phyloP scores from a whole-genome alignment of 345 rosid species.

The Eucalyptus sp. region DNA sequence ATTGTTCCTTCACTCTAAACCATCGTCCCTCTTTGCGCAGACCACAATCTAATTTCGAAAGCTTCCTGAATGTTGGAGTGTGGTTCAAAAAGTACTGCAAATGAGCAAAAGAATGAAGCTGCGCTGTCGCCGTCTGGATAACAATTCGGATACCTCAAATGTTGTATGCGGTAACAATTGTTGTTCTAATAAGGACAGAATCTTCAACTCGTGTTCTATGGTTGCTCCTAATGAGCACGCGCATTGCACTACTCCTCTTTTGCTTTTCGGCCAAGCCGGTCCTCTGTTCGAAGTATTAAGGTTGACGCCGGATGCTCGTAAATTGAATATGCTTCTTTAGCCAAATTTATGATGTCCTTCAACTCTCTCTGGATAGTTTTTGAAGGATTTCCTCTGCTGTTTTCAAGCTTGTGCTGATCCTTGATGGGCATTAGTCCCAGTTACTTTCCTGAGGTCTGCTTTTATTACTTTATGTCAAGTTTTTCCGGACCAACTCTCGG shows the following conservation, averaged over 20 bases:
- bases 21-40: conserved; percentile 20
- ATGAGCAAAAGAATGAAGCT: not conserved
- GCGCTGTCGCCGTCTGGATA: not conserved
- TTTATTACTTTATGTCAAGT: too few relatives aligned
- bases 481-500: not conserved
- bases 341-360: not conserved
- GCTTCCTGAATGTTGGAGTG: conserved; percentile 70
- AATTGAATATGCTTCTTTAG: not conserved
- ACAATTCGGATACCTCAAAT: not conserved
- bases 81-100: conserved; percentile 81
- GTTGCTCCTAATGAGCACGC: not conserved
- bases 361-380: not conserved
- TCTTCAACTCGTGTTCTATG: not conserved
- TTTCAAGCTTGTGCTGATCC: not conserved
- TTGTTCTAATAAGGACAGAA: not conserved
- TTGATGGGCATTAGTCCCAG: not conserved
- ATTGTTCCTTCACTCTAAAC: not conserved
- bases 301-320: not conserved
- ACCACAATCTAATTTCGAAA: conserved; percentile 69
- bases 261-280: not conserved
- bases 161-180: not conserved
- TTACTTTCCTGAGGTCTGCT: not conserved
- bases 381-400: not conserved
- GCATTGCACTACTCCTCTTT: not conserved
- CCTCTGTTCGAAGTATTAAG: not conserved